Conservation (phyloP, 306 rosid genomes). For the Inga leiocalycina region DNA sequence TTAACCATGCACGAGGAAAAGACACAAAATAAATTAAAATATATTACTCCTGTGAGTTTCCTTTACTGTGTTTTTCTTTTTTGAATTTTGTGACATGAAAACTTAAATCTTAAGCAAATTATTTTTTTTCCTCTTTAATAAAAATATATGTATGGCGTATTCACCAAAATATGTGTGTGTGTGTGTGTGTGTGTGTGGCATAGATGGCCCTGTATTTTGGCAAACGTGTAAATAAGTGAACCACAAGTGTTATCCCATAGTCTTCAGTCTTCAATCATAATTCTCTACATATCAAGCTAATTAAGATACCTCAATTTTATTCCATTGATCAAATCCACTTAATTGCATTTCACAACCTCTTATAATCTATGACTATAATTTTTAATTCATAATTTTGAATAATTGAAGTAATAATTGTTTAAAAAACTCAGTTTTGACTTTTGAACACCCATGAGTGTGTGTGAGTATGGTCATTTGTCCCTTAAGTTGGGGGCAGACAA, state of each 20-base stretch:
- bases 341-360: background rate
- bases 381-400: background rate
- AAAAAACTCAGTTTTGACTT: background rate
- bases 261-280: background rate
- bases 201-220: background rate
- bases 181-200: background rate
- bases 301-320: background rate
- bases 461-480: background rate
- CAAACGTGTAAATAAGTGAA: too few relatives aligned
- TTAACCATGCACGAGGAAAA: background rate
- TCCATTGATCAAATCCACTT: background rate
- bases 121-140: background rate
- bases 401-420: background rate
- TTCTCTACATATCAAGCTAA: background rate
- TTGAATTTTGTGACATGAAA: too few relatives aligned
- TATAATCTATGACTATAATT: background rate
- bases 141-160: background rate
- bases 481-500: background rate
- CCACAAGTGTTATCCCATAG: background rate
- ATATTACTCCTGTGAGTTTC: background rate
- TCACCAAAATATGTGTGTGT: too few relatives aligned
- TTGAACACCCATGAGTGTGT: background rate
- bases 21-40: too few relatives aligned
- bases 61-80: too few relatives aligned
- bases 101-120: too few relatives aligned